Percentiles rank a stretch among this genome's conserved stretches.
These are phyloP conservation scores for Castanea crenata DNA, from an alignment of 306 rosid genomes.

Conservation along the genomic window DNA sequence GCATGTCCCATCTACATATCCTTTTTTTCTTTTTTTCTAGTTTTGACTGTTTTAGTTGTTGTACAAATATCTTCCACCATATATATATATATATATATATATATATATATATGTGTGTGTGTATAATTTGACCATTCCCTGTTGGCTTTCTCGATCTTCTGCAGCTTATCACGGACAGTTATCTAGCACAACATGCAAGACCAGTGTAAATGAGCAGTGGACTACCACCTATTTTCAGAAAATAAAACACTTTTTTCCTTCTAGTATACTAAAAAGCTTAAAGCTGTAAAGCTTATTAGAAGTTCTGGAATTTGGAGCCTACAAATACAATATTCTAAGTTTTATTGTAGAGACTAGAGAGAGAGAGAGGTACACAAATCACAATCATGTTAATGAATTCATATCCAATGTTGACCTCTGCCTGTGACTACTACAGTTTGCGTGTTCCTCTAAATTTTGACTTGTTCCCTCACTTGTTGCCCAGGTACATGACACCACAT, in stretches of 20 bases:
- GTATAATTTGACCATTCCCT: constrained; percentile 18
- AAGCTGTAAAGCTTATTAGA: not conserved
- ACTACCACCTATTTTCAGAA: no score
- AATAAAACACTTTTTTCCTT: no score
- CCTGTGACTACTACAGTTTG: not conserved
- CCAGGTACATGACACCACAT: constrained; percentile 26
- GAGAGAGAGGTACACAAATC: not conserved
- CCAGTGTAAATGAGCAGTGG: not conserved
- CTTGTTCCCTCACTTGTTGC: not conserved
- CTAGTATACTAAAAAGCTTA: no score
- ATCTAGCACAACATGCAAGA: not conserved
- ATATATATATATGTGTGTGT: no score
- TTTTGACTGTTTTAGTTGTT: not conserved
- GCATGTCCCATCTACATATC: not conserved
- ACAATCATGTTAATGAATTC: not conserved
- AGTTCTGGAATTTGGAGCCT: not conserved
- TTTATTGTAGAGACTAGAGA: no score
- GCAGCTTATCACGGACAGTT: constrained; percentile 6
- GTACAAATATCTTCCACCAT: not conserved
- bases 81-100: no score
- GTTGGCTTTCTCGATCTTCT: constrained; percentile 7
- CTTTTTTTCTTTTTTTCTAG: not conserved
- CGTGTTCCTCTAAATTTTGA: not conserved
- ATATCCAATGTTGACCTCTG: not conserved
- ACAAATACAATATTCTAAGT: no score